These are phyloP conservation scores for Sphaceloma murrayae DNA, from an alignment of 2,329 filamentous ascomycete species.

Conservation along the genomic window DNA sequence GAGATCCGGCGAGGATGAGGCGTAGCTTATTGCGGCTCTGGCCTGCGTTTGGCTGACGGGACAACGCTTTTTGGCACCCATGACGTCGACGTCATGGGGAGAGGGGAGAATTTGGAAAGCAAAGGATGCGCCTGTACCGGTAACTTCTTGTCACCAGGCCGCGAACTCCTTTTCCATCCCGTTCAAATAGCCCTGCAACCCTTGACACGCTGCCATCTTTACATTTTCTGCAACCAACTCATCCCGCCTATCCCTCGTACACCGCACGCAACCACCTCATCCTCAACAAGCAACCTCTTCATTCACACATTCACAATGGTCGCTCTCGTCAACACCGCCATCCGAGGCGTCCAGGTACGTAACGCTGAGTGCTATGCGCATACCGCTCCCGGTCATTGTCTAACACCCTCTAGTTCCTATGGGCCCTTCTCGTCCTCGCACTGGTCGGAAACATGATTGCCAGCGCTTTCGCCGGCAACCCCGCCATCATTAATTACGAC, in stretches of 20 bases:
- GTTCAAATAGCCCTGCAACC: not conserved
- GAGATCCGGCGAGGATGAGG: too few relatives aligned
- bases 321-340: conserved; percentile 23
- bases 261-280: not conserved
- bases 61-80: conserved; percentile 2
- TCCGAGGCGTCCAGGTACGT: conserved; percentile 25
- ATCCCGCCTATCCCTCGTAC: not conserved
- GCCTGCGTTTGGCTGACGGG: conserved; percentile 1
- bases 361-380: not conserved
- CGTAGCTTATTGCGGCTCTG: too few relatives aligned
- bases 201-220: conserved; percentile 11
- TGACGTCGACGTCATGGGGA: conserved; percentile 11
- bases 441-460: conserved; percentile 55
- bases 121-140: too few relatives aligned
- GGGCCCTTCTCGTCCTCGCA: conserved; percentile 50
- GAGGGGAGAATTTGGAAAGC: too few relatives aligned
- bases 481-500: conserved; percentile 49
- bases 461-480: conserved; percentile 43
- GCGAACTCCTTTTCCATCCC: too few relatives aligned
- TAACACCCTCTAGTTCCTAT: conserved; percentile 43
- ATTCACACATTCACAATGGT: conserved; percentile 17
- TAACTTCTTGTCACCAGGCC: too few relatives aligned
- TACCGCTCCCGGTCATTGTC: too few relatives aligned
- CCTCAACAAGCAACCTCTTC: conserved; percentile 12
- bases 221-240: conserved; percentile 12